phyloP scores from a whole-genome alignment of 257 asterid genomes.

The Salvia hispanica region DNA sequence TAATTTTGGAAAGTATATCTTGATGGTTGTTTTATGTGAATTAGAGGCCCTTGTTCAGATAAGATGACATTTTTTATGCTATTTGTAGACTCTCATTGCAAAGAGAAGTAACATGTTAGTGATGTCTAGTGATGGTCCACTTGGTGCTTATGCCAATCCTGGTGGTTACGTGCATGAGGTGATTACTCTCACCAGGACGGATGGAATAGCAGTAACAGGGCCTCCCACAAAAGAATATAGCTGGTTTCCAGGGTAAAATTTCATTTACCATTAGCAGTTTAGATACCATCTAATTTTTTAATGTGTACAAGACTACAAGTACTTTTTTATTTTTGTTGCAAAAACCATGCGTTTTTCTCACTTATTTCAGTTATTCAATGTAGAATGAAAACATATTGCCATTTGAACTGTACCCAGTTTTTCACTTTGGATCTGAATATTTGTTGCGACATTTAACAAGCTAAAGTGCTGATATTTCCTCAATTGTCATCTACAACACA shows the following conservation, averaged over 20 bases:
- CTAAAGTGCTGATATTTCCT: neutral
- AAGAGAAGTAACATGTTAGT: slow-evolving; percentile 90
- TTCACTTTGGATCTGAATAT: neutral
- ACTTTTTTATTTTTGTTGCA: slow-evolving; percentile 1
- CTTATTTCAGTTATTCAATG: neutral
- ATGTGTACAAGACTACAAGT: neutral
- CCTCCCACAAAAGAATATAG: slow-evolving; percentile 73
- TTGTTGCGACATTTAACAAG: neutral
- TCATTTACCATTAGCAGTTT: slow-evolving; percentile 22
- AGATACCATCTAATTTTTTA: slow-evolving; percentile 1
- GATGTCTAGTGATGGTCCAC: slow-evolving; percentile 97
- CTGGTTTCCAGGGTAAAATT: slow-evolving; percentile 96
- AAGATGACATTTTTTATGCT: slow-evolving; percentile 19
- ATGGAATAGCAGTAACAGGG: slow-evolving; percentile 69
- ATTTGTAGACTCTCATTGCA: slow-evolving; percentile 64
- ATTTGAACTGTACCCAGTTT: neutral
- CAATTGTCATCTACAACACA: neutral
- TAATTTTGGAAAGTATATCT: slow-evolving; percentile 32
- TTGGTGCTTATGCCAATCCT: slow-evolving; percentile 87
- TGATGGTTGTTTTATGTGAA: neutral
- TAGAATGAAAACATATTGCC: neutral
- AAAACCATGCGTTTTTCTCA: neutral
- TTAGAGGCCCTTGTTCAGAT: neutral
- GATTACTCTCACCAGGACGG: slow-evolving; percentile 70
- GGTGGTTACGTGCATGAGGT: slow-evolving; percentile 93